Percentiles rank a stretch among this genome's conserved stretches.
Conservation (phyloP, 306 rosid genomes). For the Cicer cuneatum region DNA sequence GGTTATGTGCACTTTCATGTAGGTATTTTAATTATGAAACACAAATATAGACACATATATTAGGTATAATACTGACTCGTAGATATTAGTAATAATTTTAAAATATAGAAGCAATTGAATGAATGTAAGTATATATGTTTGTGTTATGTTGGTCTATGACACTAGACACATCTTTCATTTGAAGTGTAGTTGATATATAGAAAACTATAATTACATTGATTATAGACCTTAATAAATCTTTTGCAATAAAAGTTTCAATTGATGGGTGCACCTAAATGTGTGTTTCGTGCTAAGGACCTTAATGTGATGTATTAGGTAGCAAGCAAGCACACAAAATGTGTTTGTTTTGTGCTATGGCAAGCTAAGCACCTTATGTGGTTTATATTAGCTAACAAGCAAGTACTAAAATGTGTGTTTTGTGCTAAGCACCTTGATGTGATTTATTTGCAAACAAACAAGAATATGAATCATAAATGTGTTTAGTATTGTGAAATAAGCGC, state of each 20-base stretch:
- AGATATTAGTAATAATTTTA: too few relatives aligned
- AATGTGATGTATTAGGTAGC: constrained; percentile 22
- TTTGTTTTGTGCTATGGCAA: neutral
- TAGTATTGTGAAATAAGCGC: too few relatives aligned
- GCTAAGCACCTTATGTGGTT: neutral
- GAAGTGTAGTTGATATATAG: too few relatives aligned
- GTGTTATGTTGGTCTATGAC: too few relatives aligned
- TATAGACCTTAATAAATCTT: neutral
- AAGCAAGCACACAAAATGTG: neutral
- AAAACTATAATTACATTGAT: neutral
- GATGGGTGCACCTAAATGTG: constrained; percentile 7
- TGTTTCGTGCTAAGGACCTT: constrained; percentile 25
- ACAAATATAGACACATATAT: too few relatives aligned
- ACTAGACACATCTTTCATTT: too few relatives aligned
- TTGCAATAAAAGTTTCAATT: constrained; percentile 12
- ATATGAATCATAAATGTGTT: constrained; percentile 21
- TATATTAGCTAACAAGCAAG: neutral
- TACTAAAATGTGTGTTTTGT: neutral
- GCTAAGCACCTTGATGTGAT: neutral
- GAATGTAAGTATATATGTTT: too few relatives aligned
- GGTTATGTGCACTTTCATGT: too few relatives aligned
- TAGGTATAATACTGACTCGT: too few relatives aligned
- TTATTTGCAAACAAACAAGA: neutral
- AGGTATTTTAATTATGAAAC: too few relatives aligned
- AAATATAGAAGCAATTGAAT: too few relatives aligned